Percentiles rank a stretch among this genome's conserved stretches.
These are phyloP conservation scores for Leishmania tarentolae DNA, from an alignment of 208 protist genomes.

Conservation along the genomic window DNA sequence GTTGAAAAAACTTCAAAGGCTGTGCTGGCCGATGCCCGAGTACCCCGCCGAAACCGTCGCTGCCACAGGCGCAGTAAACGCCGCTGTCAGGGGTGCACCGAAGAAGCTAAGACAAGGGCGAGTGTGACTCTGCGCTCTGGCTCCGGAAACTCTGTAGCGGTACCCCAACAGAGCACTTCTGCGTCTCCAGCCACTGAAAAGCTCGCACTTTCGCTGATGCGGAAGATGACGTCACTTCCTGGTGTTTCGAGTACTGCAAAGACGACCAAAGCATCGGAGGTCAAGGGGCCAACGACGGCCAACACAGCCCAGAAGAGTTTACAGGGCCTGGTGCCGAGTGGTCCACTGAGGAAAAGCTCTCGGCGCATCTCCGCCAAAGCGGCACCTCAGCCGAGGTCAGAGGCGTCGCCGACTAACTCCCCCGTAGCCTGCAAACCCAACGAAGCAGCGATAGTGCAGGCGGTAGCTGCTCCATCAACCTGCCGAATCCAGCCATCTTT, in stretches of 20 bases:
- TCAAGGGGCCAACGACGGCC: neutral
- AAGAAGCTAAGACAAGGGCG: neutral
- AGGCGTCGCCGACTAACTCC: neutral
- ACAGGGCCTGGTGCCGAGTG: constrained; percentile 16
- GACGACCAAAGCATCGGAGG: neutral
- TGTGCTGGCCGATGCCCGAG: constrained; percentile 2
- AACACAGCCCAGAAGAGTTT: constrained; percentile 19
- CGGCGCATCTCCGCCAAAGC: neutral
- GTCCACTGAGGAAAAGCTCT: constrained; percentile 17
- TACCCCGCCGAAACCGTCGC: constrained; percentile 19
- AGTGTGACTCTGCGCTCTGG: neutral
- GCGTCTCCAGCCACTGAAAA: neutral
- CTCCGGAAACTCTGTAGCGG: neutral
- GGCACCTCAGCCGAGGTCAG: neutral
- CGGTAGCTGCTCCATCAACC: neutral
- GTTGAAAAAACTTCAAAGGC: neutral
- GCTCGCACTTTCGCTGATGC: neutral
- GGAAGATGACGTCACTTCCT: neutral
- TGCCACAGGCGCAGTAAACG: constrained; percentile 15
- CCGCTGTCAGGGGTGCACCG: constrained; percentile 5
- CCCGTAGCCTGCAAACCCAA: neutral
- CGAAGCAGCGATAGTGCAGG: too few relatives aligned
- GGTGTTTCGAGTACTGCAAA: neutral
- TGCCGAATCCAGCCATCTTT: neutral
- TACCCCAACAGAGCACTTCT: neutral